phyloP scores from a whole-genome alignment of 805 yeast genomes.

The Jamesozyma spencerorum region DNA sequence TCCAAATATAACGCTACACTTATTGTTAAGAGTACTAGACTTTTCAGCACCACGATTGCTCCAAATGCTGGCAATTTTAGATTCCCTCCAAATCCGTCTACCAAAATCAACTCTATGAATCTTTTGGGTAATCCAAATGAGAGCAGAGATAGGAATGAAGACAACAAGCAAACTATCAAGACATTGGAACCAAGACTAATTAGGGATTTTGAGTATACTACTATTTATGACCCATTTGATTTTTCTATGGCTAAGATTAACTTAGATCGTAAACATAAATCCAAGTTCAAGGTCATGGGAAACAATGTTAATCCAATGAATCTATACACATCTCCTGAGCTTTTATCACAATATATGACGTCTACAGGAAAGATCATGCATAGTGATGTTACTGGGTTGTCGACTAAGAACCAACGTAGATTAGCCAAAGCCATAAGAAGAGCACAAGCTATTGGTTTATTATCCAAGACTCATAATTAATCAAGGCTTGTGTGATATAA shows the following conservation, averaged over 20 bases:
- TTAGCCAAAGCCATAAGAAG: conserved; percentile 72
- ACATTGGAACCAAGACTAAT: conserved; percentile 21
- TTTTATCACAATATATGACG: conserved; percentile 55
- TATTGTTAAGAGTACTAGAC: background rate
- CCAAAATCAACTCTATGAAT: background rate
- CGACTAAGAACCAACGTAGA: conserved; percentile 55
- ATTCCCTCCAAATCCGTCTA: conserved; percentile 3
- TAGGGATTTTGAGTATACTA: conserved; percentile 36
- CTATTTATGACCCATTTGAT: conserved; percentile 73
- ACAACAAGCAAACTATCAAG: conserved; percentile 4
- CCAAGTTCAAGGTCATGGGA: conserved; percentile 5
- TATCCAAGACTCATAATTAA: conserved; percentile 58
- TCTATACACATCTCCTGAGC: conserved; percentile 62
- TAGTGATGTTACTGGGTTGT: conserved; percentile 61
- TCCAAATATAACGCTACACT: background rate
- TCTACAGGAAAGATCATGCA: conserved; percentile 71
- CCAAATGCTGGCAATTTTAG: background rate
- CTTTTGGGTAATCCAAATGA: background rate
- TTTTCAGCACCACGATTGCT: background rate
- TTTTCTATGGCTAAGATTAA: conserved; percentile 52
- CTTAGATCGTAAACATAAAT: conserved; percentile 36
- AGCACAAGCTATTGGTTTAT: conserved; percentile 69
- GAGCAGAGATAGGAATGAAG: background rate
- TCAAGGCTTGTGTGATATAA: background rate
- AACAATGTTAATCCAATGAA: conserved; percentile 50